These are phyloP conservation scores for Globisporangium cederbergense DNA, from an alignment of 352 stramenopile species.

Conservation along the genomic window DNA sequence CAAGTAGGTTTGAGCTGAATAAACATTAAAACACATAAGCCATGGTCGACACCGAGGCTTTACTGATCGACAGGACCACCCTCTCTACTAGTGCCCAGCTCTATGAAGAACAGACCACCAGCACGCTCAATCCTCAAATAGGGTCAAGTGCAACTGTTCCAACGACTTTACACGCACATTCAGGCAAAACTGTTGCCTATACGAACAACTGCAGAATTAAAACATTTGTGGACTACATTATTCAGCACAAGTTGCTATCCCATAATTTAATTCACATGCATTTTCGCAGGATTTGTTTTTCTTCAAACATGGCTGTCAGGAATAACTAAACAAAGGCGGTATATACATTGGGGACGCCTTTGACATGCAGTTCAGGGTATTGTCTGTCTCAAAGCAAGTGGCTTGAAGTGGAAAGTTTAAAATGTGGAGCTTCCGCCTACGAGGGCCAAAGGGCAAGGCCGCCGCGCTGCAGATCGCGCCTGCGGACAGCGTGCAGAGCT, in stretches of 20 bases:
- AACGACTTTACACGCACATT: not conserved
- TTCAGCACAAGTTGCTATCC: not conserved
- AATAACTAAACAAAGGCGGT: too few species aligned
- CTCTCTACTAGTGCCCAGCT: not conserved
- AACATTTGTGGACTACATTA: not conserved
- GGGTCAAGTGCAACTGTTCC: not conserved
- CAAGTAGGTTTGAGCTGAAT: not conserved
- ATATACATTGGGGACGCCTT: too few species aligned
- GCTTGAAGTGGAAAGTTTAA: not conserved
- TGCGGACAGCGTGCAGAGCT: slow-evolving; percentile 30
- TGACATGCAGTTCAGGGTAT: too few species aligned
- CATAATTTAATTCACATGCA: not conserved
- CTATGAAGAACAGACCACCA: not conserved
- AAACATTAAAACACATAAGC: not conserved
- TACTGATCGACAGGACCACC: not conserved
- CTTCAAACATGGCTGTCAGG: too few species aligned
- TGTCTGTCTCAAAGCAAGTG: too few species aligned
- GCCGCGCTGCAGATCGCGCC: slow-evolving; percentile 49
- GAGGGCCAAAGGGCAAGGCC: slow-evolving; percentile 52
- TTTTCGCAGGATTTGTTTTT: too few species aligned
- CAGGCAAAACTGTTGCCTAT: too few species aligned
- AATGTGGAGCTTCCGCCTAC: slow-evolving; percentile 70
- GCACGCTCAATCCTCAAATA: not conserved
- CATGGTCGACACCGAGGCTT: not conserved
- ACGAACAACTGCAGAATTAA: slow-evolving; percentile 1